Evolutionary conservation across 305 asterid species (phyloP), one percentile per base, ranked within the genome.

Genomic region (Striga hermonthica): DNA sequence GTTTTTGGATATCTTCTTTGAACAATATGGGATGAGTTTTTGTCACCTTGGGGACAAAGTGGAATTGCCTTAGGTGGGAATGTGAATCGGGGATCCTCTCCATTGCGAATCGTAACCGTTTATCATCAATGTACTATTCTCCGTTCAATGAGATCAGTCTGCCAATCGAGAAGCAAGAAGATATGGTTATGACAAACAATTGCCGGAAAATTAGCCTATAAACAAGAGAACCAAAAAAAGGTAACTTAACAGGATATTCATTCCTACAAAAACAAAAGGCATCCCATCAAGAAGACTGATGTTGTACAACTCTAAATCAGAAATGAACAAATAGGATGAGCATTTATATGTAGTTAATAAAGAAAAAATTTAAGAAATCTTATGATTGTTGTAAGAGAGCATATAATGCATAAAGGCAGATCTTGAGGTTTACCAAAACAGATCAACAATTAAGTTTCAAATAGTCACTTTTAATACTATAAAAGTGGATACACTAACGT

Each of bases 61-160:
- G 82, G 54, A 85, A 71, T 65, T 80, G 86, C 77, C 83, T 78
- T 49, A 88, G 88, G 73, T 78, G 53, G 43, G 78, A 74, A 70
- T 65, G 86, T 34, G 79, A 37, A 80, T 85, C 84, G 13, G 77
- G 89, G 69, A 81, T 77, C 78, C 86, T 87, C 76, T 84, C 95
- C 95, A 87, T 87, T 38, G 72, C 48, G 14, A 63, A 72, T 54
- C 71, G 79, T 78, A 22, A 22, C 31, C 57, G 55, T 82, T 67
- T 85, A 87, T 73, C 97, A 84, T 82, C 81, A 82, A 45, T 75
- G 44, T 22, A 22, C 31, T 22, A 22, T 22, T 62, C 67, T 53
- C 74, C 49, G 64, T 45, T 64, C 40, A 48, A 0, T 14, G 56
- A 63, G 45, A 57, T 54, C 9, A 67, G 48, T 62, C 90, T 84